Base-by-base conservation (phyloP, 1,284 basidiomycete genomes). In the Peniophora sp. region DNA sequence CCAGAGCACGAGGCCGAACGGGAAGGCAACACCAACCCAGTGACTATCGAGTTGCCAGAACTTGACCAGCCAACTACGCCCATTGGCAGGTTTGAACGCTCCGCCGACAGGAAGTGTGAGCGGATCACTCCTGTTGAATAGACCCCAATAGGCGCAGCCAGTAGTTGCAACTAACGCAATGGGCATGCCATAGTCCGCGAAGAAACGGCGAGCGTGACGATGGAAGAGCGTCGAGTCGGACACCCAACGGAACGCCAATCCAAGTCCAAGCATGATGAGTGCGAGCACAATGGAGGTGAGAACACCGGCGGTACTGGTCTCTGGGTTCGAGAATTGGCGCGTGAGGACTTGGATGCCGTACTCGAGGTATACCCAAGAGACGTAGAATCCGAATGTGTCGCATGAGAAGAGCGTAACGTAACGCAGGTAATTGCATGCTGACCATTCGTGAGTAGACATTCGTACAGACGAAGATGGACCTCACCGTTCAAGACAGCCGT, bases 301-400 rank as follows among this genome's bases (percentile, higher is more conserved):
- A 0, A 81, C 75, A 17, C 83, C 80, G 5, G 83, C 70, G 1
- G 65, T 59, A n/a, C 70, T 68, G 8, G 68, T 62, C 10, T 52
- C 61, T 3, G 73, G 62, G 48, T 75, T 67, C 47, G 64, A 54
- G 64, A 92, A 82, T 61, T 92, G 86, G 41, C 88, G 78, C 0
- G 85, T 88, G 53, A 89, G 69, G 22, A 92, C 81, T 68, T 93
- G 90, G 10, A 92, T 80, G 17, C 91, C 90, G 55, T 92, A 92
- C 67, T 93, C 87, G n/a, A 93, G 77, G 60, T 94, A 95, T 1
- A 93, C 83, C 81, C 82, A 86, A 14, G 83, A 83, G 3, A 94
- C 90, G 63, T 93, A 93, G 66, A 95, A 93, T 2, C 94, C 92
- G 62, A 96, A 96, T 0, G 93, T 97, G 58, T 97, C 91, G 61